phyloP scores from a whole-genome alignment of 768 basidiomycete species.

The Boletus coccyginus region DNA sequence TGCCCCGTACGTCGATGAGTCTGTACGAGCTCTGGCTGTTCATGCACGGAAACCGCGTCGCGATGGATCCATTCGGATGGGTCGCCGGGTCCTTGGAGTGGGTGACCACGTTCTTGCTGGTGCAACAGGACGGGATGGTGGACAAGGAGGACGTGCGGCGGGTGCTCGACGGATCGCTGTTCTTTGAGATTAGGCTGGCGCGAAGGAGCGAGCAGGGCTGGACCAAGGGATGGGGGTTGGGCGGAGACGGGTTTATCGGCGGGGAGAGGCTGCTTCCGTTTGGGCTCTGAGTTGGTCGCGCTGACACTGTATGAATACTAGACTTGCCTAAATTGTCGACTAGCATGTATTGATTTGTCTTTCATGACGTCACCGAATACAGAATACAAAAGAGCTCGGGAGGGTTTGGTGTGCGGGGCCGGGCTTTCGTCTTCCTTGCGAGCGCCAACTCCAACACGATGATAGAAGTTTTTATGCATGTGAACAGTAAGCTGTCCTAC shows the following conservation, averaged over 20 bases:
- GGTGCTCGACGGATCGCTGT: slow-evolving; percentile 40
- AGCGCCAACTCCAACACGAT: slow-evolving; percentile 38
- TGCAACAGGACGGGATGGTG: slow-evolving; percentile 40
- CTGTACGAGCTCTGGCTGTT: slow-evolving; percentile 33
- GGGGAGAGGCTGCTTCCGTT: slow-evolving; percentile 30
- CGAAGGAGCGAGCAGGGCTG: slow-evolving; percentile 20
- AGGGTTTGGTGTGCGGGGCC: slow-evolving; percentile 25
- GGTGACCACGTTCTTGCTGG: slow-evolving; percentile 36
- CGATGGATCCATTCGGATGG: slow-evolving; percentile 38
- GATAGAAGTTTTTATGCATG: slow-evolving; percentile 39
- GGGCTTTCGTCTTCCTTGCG: slow-evolving; percentile 56
- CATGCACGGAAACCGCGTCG: slow-evolving; percentile 29
- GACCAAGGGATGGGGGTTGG: slow-evolving; percentile 31
- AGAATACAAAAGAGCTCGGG: no score
- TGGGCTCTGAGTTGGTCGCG: slow-evolving; percentile 13
- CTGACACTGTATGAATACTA: not conserved
- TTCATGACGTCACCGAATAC: not conserved
- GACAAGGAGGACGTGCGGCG: slow-evolving; percentile 42
- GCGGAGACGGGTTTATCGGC: slow-evolving; percentile 32
- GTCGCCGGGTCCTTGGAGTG: slow-evolving; percentile 38
- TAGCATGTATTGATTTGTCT: slow-evolving; percentile 1
- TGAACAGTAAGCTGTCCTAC: slow-evolving; percentile 23
- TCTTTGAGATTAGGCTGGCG: slow-evolving; percentile 32
- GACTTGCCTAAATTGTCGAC: not conserved
- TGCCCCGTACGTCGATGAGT: slow-evolving; percentile 24